These are phyloP conservation scores for Solanum microdontum DNA, from an alignment of 257 asterid species.

Conservation along the genomic window DNA sequence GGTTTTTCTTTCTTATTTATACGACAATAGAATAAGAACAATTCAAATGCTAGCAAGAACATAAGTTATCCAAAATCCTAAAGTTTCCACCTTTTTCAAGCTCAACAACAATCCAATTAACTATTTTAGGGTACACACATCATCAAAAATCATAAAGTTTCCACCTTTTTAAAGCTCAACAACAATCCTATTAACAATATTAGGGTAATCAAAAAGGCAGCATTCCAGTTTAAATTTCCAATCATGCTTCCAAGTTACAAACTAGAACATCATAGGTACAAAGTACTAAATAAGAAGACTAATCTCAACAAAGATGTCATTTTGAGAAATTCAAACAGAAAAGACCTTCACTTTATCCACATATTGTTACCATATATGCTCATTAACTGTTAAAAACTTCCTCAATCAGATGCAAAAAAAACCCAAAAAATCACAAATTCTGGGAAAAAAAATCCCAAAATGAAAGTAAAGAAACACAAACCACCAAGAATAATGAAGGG, in stretches of 20 bases:
- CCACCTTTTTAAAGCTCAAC: neutral
- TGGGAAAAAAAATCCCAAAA: neutral
- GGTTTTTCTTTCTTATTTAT: no score
- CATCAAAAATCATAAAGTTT: neutral
- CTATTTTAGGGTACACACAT: neutral
- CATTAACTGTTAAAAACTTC: neutral
- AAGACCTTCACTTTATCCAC: neutral
- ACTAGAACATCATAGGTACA: neutral
- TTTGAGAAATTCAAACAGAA: neutral
- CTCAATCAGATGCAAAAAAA: neutral
- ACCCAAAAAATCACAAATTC: neutral
- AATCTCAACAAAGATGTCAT: neutral
- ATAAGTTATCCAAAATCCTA: neutral
- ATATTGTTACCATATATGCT: neutral
- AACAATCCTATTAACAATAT: no score
- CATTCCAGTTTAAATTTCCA: neutral
- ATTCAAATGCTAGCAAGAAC: no score
- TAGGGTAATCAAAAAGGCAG: neutral
- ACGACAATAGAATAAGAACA: no score
- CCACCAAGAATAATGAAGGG: conserved; percentile 72
- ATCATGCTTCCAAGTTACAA: neutral
- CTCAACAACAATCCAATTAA: neutral
- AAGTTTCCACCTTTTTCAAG: neutral
- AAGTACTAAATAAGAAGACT: neutral
- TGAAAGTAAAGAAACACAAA: conserved; percentile 7